Evolutionary conservation across 148 eudicot species (phyloP).

Genomic region (Hydrangea macrophylla): DNA sequence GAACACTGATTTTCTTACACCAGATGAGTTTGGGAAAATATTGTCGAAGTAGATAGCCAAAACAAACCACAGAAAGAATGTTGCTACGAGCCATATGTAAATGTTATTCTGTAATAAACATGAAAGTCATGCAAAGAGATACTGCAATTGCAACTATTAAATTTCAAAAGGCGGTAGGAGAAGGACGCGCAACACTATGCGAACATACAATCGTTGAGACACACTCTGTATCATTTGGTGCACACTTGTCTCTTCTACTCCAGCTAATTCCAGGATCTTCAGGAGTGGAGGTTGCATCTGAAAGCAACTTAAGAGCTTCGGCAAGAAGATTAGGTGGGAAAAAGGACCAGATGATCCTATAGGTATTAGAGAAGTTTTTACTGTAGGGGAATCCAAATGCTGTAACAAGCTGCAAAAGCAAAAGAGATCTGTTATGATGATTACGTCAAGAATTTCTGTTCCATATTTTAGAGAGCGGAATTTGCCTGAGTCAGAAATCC

Average conservation of each 20-base stretch:
- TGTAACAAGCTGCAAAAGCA: constrained; percentile 61
- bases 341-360: constrained; percentile 39
- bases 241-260: constrained; percentile 50
- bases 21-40: constrained; percentile 70
- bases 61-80: constrained; percentile 56
- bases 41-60: constrained; percentile 94
- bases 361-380: constrained; percentile 20
- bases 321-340: constrained; percentile 75
- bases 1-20: constrained; percentile 69
- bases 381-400: constrained; percentile 71
- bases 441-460: constrained; percentile 4
- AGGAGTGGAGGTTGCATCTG: constrained; percentile 47
- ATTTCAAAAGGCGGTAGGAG: not conserved
- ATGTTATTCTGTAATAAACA: constrained; percentile 54
- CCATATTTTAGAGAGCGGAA: constrained; percentile 4
- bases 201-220: constrained; percentile 54
- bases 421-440: constrained; percentile 12
- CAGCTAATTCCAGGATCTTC: constrained; percentile 68
- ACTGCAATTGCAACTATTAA: not conserved
- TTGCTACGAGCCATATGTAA: constrained; percentile 51
- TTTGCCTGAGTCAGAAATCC: constrained; percentile 66
- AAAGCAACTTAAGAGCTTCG: constrained; percentile 51
- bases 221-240: constrained; percentile 52
- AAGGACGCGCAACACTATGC: not conserved
- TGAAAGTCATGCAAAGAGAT: not conserved